Percentiles rank a stretch among this genome's conserved stretches.
These are phyloP conservation scores for Fusarium succisae DNA, from an alignment of 2,329 filamentous ascomycete species.

Conservation along the genomic window DNA sequence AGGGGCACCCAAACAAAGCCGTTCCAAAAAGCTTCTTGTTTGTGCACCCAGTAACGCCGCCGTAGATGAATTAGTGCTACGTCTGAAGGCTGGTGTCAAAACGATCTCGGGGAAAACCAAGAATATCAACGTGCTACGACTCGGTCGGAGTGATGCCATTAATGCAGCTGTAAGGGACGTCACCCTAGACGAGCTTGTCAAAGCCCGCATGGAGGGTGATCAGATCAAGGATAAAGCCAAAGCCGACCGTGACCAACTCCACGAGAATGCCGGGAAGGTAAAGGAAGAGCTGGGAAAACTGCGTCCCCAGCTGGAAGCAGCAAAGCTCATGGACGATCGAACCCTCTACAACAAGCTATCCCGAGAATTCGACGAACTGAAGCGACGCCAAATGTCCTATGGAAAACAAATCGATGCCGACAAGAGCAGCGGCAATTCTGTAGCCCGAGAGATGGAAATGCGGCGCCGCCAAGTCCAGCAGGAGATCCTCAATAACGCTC, in stretches of 20 bases:
- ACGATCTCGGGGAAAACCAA: constrained; percentile 76
- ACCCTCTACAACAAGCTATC: constrained; percentile 66
- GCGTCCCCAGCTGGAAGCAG: constrained; percentile 76
- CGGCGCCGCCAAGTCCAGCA: constrained; percentile 86
- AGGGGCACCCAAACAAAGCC: constrained; percentile 40
- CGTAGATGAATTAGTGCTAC: constrained; percentile 93
- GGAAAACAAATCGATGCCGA: constrained; percentile 86
- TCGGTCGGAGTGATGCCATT: constrained; percentile 92
- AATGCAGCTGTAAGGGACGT: constrained; percentile 90
- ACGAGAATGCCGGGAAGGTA: constrained; percentile 73
- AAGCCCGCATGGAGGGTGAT: constrained; percentile 72
- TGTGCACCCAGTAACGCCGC: constrained; percentile 99
- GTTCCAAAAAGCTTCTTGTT: constrained; percentile 85
- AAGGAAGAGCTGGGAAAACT: constrained; percentile 78
- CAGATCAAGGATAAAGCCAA: constrained; percentile 66
- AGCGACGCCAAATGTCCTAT: constrained; percentile 76
- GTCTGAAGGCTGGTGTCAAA: constrained; percentile 87
- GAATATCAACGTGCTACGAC: constrained; percentile 85
- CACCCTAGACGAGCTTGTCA: constrained; percentile 91
- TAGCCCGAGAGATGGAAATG: constrained; percentile 85
- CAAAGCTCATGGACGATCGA: constrained; percentile 64
- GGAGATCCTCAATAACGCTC: constrained; percentile 86
- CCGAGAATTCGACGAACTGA: constrained; percentile 80
- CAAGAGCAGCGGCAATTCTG: constrained; percentile 85
- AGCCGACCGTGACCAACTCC: constrained; percentile 66